phyloP scores from a whole-genome alignment of 441 rosid genomes.

The Croton laevigatus region DNA sequence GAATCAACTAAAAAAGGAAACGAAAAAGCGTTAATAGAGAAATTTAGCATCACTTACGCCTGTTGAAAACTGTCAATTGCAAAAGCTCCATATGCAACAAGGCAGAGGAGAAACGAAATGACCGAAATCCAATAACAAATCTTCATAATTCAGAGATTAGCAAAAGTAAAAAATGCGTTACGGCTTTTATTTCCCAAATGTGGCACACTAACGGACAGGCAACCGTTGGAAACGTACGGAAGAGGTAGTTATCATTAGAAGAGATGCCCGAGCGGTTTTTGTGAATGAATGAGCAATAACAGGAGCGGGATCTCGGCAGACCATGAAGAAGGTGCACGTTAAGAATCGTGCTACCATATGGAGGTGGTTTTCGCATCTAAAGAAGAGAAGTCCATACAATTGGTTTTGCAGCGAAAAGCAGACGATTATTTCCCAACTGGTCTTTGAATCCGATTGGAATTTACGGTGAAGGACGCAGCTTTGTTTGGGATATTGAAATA shows the following conservation, averaged over 20 bases:
- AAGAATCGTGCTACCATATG: conserved; percentile 45
- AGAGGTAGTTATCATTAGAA: conserved; percentile 20
- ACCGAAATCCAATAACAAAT: conserved; percentile 32
- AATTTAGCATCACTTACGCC: conserved; percentile 57
- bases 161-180: conserved; percentile 16
- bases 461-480: not conserved
- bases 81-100: conserved; percentile 50
- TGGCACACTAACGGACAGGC: conserved; percentile 13
- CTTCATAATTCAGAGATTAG: conserved; percentile 42
- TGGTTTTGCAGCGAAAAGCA: conserved; percentile 24
- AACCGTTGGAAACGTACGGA: conserved; percentile 15
- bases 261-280: conserved; percentile 3
- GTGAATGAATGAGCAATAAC: conserved; percentile 6
- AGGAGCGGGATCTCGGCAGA: conserved; percentile 44
- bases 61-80: conserved; percentile 62
- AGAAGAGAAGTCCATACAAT: conserved; percentile 24
- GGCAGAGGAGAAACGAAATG: conserved; percentile 35
- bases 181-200: conserved; percentile 25
- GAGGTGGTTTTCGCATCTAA: conserved; percentile 30
- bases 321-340: conserved; percentile 45
- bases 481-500: not conserved
- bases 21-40: not conserved
- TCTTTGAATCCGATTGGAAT: not conserved
- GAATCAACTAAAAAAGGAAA: not conserved
- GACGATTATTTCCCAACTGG: conserved; percentile 24